Percentiles rank a stretch among this genome's conserved stretches.
Evolutionary conservation across 768 basidiomycete species (phyloP).

Genomic region (Tubosaeta brunneosetosa): DNA sequence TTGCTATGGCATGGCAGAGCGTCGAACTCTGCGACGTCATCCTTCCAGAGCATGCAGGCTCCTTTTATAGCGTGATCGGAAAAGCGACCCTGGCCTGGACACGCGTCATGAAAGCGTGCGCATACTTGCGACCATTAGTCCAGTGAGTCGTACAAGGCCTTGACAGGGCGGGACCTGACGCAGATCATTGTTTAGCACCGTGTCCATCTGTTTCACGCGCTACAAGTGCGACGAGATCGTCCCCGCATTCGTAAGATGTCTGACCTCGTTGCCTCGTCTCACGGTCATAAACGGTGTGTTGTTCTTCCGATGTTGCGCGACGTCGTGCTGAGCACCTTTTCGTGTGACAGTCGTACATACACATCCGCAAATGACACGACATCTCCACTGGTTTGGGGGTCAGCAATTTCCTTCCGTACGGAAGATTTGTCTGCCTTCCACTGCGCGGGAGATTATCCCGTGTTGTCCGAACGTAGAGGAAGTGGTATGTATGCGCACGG

Average conservation of each 20-base stretch:
- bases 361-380: too few species aligned
- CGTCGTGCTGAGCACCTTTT: too few species aligned
- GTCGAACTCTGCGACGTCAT: constrained; percentile 1
- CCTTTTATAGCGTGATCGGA: not conserved
- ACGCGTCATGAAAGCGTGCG: constrained; percentile 1
- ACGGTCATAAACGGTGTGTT: too few species aligned
- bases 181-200: not conserved
- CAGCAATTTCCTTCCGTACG: too few species aligned
- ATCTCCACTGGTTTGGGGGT: too few species aligned
- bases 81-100: not conserved
- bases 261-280: not conserved
- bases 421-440: too few species aligned
- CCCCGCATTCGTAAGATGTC: constrained; percentile 6
- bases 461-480: too few species aligned
- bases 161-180: too few species aligned
- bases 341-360: too few species aligned
- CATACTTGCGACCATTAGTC: constrained; percentile 2
- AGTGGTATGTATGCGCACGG: too few species aligned
- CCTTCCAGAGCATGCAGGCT: not conserved
- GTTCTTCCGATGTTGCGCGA: too few species aligned
- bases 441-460: too few species aligned
- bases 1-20: constrained; percentile 12
- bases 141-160: constrained; percentile 1
- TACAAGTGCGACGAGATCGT: not conserved
- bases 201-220: not conserved